Evolutionary conservation across 257 asterid species (phyloP), one percentile per base, ranked within the genome.

Genomic region (Thymus quinquecostatus): DNA sequence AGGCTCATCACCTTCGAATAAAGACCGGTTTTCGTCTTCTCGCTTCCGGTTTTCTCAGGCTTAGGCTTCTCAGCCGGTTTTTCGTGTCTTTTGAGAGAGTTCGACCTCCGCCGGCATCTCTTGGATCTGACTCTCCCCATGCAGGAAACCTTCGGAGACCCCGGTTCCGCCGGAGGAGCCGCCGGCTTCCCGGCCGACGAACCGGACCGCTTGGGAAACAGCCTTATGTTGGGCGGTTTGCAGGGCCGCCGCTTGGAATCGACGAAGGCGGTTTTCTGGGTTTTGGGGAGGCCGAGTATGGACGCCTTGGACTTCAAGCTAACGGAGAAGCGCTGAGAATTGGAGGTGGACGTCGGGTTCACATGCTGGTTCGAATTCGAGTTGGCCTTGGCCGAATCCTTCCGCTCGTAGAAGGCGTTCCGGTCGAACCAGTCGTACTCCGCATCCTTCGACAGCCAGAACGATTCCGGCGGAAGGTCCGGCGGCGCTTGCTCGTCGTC

Each of bases 81-180:
- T 1, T 79, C 92, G 12, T 60, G 67, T 75, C 50, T 85, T 13
- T 70, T 72, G 50, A 68, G 38, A 38, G 86, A 68, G 66, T 75
- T 80, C 49, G 96, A 82, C 71, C 91, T 68, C 55, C 94, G 84
- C 28, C 97, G 85, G 36, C 86, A 45, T 10, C 88, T 87, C 80
- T 91, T 93, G 5, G 97, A 93, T 77, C 96, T 71, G 56, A 93
- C 98, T 78, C 96, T 84, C 32, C 98, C 98, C 80, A 91, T 91
- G 56, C 98, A 93, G 0, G 98, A 93, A 9, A 93, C 98, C 85
- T 90, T 89, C 4, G 98, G 98, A 0, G 98, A 93, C 1, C 92
- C 85, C 65, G 98, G 98, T 79, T 93, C 98, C 0, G 76, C 82
- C 53, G 68, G 63, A 0, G 82, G 67, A 27, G 62, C 80, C 28